Conservation (phyloP, 352 stramenopile genomes). For the Globisporangium barbulae region DNA sequence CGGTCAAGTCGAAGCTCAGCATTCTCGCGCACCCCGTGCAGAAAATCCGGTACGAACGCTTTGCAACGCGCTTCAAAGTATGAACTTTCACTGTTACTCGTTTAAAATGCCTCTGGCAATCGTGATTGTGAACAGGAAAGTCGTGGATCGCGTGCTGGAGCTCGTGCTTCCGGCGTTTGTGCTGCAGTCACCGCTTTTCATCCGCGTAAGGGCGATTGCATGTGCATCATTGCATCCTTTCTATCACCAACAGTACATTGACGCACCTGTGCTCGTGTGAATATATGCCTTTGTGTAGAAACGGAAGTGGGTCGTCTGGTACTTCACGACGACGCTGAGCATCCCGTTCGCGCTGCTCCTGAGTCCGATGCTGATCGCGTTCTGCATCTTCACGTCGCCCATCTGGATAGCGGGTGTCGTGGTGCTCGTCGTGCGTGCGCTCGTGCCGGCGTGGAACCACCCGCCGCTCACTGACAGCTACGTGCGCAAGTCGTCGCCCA, state of each 20-base stretch:
- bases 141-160: slow-evolving; percentile 32
- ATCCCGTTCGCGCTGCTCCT: slow-evolving; percentile 70
- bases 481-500: slow-evolving; percentile 24
- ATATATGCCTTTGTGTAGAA: slow-evolving; percentile 25
- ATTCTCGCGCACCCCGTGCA: slow-evolving; percentile 37
- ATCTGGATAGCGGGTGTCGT: slow-evolving; percentile 64
- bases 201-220: slow-evolving; percentile 22
- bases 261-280: neutral
- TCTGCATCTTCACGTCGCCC: slow-evolving; percentile 73
- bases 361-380: slow-evolving; percentile 74
- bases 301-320: slow-evolving; percentile 59
- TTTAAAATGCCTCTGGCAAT: neutral
- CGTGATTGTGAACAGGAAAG: slow-evolving; percentile 15
- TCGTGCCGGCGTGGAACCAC: slow-evolving; percentile 34
- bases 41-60: slow-evolving; percentile 37
- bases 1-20: slow-evolving; percentile 41
- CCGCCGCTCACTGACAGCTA: slow-evolving; percentile 38
- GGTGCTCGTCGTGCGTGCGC: slow-evolving; percentile 51
- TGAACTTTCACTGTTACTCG: too few species aligned
- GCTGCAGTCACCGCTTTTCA: slow-evolving; percentile 36
- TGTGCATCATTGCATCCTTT: neutral
- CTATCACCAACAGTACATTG: neutral
- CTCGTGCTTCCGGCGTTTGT: slow-evolving; percentile 37
- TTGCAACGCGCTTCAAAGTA: neutral
- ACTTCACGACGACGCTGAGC: slow-evolving; percentile 61